A percentile compares a stretch with the other conserved stretches of the same genome.
phyloP scores from a whole-genome alignment of 352 stramenopile species.

The Halophytophthora batemanensis region DNA sequence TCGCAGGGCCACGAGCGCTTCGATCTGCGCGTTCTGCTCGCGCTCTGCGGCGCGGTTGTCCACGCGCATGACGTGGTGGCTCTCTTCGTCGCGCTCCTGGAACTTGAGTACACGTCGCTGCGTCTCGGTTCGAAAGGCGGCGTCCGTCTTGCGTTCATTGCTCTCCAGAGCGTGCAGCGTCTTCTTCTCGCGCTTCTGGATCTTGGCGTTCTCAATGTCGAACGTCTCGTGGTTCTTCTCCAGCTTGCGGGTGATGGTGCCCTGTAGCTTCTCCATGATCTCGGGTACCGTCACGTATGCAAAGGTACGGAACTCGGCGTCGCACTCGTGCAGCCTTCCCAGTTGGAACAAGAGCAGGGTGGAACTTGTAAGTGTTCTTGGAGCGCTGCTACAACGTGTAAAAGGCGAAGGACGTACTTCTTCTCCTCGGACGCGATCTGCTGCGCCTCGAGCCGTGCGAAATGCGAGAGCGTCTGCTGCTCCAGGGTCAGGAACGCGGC shows the following conservation, averaged over 20 bases:
- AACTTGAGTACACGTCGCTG: conserved; percentile 54
- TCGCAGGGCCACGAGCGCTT: conserved; percentile 45
- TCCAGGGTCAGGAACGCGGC: conserved; percentile 49
- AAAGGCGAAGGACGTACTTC: conserved; percentile 32
- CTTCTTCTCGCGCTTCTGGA: conserved; percentile 89
- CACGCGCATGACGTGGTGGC: conserved; percentile 62
- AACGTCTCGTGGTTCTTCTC: conserved; percentile 91
- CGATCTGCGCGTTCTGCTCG: conserved; percentile 45
- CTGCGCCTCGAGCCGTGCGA: conserved; percentile 50
- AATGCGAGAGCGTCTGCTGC: conserved; percentile 56
- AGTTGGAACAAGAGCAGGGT: no score
- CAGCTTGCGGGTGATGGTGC: conserved; percentile 84
- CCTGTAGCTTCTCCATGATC: conserved; percentile 87
- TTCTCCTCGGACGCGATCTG: conserved; percentile 46
- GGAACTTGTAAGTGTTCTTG: no score
- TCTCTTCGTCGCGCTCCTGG: conserved; percentile 56
- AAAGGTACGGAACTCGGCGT: conserved; percentile 60
- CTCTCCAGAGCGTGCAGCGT: conserved; percentile 61
- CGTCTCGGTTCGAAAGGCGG: conserved; percentile 72
- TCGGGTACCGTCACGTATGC: conserved; percentile 83
- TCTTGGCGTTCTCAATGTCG: conserved; percentile 93
- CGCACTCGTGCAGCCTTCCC: conserved; percentile 47
- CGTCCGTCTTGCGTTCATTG: conserved; percentile 56
- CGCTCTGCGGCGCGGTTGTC: conserved; percentile 56
- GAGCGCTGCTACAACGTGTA: no score